These are phyloP conservation scores for Trichoderma sp. DNA, from an alignment of 2,329 filamentous ascomycete genomes.

Conservation along the genomic window DNA sequence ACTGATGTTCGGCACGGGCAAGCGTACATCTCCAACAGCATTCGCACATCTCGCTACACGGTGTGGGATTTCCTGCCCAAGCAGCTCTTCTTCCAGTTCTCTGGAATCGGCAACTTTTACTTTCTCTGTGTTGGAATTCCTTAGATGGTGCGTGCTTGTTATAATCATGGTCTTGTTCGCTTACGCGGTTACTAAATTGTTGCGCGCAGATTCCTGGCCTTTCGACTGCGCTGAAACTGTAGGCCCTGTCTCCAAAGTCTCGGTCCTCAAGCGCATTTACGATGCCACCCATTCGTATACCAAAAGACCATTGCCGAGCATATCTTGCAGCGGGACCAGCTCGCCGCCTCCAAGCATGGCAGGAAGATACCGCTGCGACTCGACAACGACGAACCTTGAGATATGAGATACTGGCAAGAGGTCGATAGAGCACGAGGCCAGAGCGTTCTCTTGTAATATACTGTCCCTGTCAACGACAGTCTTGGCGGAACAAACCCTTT, in stretches of 20 bases:
- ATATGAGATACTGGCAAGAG: slow-evolving; percentile 30
- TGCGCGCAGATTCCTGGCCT: slow-evolving; percentile 60
- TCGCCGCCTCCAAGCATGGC: slow-evolving; percentile 73
- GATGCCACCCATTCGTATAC: slow-evolving; percentile 35
- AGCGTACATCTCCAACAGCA: slow-evolving; percentile 60
- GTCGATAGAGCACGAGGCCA: too few relatives aligned
- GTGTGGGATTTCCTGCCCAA: slow-evolving; percentile 83
- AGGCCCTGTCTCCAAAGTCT: slow-evolving; percentile 1
- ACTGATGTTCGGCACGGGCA: slow-evolving; percentile 53
- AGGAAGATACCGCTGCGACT: slow-evolving; percentile 49
- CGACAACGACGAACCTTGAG: slow-evolving; percentile 39
- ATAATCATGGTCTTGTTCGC: neutral
- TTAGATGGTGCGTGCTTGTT: slow-evolving; percentile 57
- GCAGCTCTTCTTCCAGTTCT: slow-evolving; percentile 83
- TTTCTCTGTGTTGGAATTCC: slow-evolving; percentile 82
- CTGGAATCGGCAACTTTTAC: slow-evolving; percentile 83
- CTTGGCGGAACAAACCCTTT: too few relatives aligned
- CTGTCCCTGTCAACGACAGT: too few relatives aligned
- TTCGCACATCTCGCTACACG: slow-evolving; percentile 82
- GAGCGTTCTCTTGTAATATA: too few relatives aligned
- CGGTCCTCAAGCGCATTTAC: slow-evolving; percentile 28
- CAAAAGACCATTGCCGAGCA: slow-evolving; percentile 47
- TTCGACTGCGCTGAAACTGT: slow-evolving; percentile 52
- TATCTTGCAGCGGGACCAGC: slow-evolving; percentile 64
- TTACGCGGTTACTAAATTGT: slow-evolving; percentile 47